Conservation (phyloP, 2,329 filamentous ascomycete genomes). For the Remersonia thermophila region DNA sequence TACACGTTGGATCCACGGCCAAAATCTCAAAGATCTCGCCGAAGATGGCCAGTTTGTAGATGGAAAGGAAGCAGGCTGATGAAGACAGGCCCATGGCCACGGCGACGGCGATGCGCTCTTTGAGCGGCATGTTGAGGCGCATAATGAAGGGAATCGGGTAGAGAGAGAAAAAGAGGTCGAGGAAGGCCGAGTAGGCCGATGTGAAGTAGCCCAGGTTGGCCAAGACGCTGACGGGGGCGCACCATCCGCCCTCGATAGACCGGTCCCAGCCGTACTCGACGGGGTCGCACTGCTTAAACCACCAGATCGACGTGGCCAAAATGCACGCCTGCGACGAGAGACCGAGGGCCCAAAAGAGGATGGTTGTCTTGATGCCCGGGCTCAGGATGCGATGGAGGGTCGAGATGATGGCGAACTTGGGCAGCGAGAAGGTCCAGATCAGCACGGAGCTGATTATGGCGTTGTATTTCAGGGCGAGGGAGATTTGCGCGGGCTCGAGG, state of each 20-base stretch:
- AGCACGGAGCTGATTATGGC: slow-evolving; percentile 21
- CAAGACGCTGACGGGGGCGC: slow-evolving; percentile 4
- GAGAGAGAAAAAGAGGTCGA: slow-evolving; percentile 8
- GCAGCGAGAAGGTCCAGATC: slow-evolving; percentile 24
- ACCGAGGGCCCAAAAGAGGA: slow-evolving; percentile 22
- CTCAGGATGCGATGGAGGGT: slow-evolving; percentile 22
- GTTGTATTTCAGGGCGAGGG: slow-evolving; percentile 20
- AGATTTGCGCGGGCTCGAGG: slow-evolving; percentile 10
- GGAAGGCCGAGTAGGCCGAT: slow-evolving; percentile 6
- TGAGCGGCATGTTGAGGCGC: slow-evolving; percentile 8
- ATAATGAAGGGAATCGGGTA: slow-evolving; percentile 9
- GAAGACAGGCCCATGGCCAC: slow-evolving; percentile 4
- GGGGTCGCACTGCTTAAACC: slow-evolving; percentile 20
- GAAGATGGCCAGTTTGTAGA: slow-evolving; percentile 9
- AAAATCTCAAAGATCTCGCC: slow-evolving; percentile 6
- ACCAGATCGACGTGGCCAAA: slow-evolving; percentile 21
- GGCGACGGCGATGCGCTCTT: slow-evolving; percentile 1
- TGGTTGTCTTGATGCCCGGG: slow-evolving; percentile 19
- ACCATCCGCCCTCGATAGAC: neutral
- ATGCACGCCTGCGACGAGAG: slow-evolving; percentile 22
- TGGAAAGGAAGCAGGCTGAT: slow-evolving; percentile 5
- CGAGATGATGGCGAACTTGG: slow-evolving; percentile 24
- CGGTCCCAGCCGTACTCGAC: slow-evolving; percentile 4
- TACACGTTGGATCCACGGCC: slow-evolving; percentile 5
- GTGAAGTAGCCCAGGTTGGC: slow-evolving; percentile 8